A percentile compares a stretch with the other conserved stretches of the same genome.
Evolutionary conservation across 2,329 filamentous ascomycete genomes (phyloP).

Genomic region (Phialemonium atrogriseum): DNA sequence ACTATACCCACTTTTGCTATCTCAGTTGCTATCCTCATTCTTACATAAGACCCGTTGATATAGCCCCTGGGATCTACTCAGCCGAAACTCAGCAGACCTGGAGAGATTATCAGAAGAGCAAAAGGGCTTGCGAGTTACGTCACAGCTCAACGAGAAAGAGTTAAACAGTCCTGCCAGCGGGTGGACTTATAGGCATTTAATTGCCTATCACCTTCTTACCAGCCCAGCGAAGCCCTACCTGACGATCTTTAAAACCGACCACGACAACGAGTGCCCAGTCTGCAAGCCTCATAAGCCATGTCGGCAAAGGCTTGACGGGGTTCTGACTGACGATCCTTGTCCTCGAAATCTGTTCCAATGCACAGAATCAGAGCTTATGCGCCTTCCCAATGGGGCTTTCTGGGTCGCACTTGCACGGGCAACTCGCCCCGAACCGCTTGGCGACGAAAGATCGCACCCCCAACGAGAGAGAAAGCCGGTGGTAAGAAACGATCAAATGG

Average conservation of each 20-base stretch:
- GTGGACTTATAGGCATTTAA: conserved; percentile 1
- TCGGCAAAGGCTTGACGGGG: neutral
- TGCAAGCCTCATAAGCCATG: neutral
- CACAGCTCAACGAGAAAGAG: neutral
- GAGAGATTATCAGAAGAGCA: neutral
- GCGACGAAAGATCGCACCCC: neutral
- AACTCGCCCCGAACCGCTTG: neutral
- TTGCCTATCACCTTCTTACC: conserved; percentile 1
- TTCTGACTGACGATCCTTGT: neutral
- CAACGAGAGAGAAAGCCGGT: conserved; percentile 1
- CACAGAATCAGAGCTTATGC: conserved; percentile 1
- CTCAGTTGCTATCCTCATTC: no score
- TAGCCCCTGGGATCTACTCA: no score
- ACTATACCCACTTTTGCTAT: no score
- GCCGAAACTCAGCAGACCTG: neutral
- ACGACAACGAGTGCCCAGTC: neutral
- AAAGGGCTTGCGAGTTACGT: neutral
- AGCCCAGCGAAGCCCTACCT: neutral
- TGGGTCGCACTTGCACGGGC: conserved; percentile 1
- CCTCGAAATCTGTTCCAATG: neutral
- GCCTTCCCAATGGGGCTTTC: neutral
- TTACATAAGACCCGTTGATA: no score
- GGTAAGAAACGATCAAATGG: neutral
- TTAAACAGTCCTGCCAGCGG: neutral
- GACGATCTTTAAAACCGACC: neutral